phyloP scores from a whole-genome alignment of 495 filamentous ascomycete species.

The Evernia prunastri region DNA sequence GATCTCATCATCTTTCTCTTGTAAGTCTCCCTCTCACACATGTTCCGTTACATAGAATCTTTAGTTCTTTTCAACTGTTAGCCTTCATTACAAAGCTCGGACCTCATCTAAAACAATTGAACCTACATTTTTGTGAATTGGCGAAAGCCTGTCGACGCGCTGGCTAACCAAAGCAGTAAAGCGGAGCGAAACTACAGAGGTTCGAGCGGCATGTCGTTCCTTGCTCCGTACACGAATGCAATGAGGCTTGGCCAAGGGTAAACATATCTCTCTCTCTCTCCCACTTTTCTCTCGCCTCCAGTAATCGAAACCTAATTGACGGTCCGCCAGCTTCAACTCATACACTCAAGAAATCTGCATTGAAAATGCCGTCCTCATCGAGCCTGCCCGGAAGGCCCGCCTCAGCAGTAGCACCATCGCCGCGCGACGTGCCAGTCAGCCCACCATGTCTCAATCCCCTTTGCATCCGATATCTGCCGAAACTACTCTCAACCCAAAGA shows the following conservation, averaged over 20 bases:
- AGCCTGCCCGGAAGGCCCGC: constrained; percentile 17
- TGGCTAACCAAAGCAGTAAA: neutral
- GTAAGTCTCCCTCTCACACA: neutral
- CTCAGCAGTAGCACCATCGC: neutral
- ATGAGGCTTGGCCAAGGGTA: constrained; percentile 30
- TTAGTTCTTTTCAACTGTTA: neutral
- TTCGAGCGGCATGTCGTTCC: constrained; percentile 16
- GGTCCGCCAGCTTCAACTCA: constrained; percentile 27
- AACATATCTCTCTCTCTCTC: neutral
- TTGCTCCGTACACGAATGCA: constrained; percentile 30
- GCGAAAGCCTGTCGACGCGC: neutral
- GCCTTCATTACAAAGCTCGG: neutral
- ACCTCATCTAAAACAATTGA: neutral
- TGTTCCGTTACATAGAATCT: neutral
- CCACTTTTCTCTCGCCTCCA: neutral
- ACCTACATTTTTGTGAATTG: neutral
- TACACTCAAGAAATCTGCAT: constrained; percentile 30
- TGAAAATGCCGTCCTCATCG: constrained; percentile 30
- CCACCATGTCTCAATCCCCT: neutral
- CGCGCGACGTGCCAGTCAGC: neutral
- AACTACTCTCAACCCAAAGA: neutral
- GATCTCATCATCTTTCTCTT: neutral
- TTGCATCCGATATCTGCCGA: neutral
- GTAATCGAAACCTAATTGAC: neutral
- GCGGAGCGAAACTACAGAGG: neutral